Percentiles rank a stretch among this genome's conserved stretches.
These are phyloP conservation scores for Blumeria hordei DNA, from an alignment of 2,329 filamentous ascomycete genomes.

Conservation along the genomic window DNA sequence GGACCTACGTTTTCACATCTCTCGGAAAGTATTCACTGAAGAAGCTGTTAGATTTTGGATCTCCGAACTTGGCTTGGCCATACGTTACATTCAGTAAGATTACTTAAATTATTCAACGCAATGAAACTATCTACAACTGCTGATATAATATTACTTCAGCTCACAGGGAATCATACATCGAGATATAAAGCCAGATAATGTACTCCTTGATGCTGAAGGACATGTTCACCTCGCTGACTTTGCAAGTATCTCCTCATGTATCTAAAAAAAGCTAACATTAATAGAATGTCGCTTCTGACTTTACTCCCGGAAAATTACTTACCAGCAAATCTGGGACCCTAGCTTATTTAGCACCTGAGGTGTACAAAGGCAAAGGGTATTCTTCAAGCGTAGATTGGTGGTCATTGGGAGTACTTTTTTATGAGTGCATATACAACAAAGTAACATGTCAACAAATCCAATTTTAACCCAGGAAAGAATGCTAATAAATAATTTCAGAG, in stretches of 20 bases:
- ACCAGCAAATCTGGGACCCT: slow-evolving; percentile 94
- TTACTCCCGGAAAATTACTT: slow-evolving; percentile 55
- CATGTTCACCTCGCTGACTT: slow-evolving; percentile 97
- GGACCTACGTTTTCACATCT: slow-evolving; percentile 90
- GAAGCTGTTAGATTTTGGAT: slow-evolving; percentile 96
- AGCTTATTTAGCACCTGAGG: slow-evolving; percentile 86
- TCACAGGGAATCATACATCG: slow-evolving; percentile 71
- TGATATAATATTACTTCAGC: slow-evolving; percentile 39
- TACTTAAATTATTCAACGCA: neutral
- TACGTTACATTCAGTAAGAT: slow-evolving; percentile 1
- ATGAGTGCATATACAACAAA: slow-evolving; percentile 99
- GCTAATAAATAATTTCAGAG: slow-evolving; percentile 26
- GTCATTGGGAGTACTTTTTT: slow-evolving; percentile 94
- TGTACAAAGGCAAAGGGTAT: slow-evolving; percentile 79
- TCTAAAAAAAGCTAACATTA: slow-evolving; percentile 15
- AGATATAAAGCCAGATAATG: slow-evolving; percentile 82
- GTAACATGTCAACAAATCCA: slow-evolving; percentile 19
- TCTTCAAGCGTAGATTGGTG: slow-evolving; percentile 89
- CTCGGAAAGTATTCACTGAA: slow-evolving; percentile 91
- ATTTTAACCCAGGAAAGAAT: neutral
- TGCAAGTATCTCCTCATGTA: slow-evolving; percentile 26
- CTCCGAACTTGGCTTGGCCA: slow-evolving; percentile 70
- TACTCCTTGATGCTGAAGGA: slow-evolving; percentile 64
- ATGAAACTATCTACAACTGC: neutral
- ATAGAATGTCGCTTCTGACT: slow-evolving; percentile 90